Conservation (phyloP, 1,284 basidiomycete genomes). For the Pyrrhoderma lamaoense region DNA sequence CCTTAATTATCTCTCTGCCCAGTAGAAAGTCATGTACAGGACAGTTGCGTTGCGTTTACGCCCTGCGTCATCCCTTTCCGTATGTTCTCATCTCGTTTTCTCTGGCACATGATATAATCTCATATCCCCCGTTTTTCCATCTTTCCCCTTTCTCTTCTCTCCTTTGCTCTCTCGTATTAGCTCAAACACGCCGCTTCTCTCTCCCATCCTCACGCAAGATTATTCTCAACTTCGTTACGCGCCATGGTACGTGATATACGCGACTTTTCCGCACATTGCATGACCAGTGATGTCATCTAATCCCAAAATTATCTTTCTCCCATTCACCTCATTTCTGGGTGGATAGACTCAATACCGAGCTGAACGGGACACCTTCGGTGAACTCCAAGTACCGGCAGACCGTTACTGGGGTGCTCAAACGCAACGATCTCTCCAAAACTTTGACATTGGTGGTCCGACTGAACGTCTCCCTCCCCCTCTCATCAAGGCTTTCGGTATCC, state of each 20-base stretch:
- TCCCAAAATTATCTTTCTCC: too few species aligned
- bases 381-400: conserved; percentile 89
- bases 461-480: conserved; percentile 92
- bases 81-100: neutral
- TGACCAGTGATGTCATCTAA: too few species aligned
- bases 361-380: conserved; percentile 87
- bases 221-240: conserved; percentile 32
- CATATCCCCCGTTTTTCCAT: neutral
- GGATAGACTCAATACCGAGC: conserved; percentile 47
- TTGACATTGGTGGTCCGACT: conserved; percentile 93
- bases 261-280: neutral
- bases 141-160: too few species aligned
- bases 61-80: neutral
- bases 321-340: neutral
- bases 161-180: neutral
- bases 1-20: too few species aligned
- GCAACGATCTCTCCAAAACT: conserved; percentile 94
- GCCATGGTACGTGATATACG: conserved; percentile 36
- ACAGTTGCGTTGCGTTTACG: conserved; percentile 3
- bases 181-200: neutral
- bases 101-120: conserved; percentile 31
- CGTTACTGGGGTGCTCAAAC: conserved; percentile 99
- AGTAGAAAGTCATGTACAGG: conserved; percentile 5
- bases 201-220: conserved; percentile 16
- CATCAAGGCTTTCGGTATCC: conserved; percentile 95